phyloP scores from a whole-genome alignment of 306 rosid genomes.

The Oxytropis ochrocephala region DNA sequence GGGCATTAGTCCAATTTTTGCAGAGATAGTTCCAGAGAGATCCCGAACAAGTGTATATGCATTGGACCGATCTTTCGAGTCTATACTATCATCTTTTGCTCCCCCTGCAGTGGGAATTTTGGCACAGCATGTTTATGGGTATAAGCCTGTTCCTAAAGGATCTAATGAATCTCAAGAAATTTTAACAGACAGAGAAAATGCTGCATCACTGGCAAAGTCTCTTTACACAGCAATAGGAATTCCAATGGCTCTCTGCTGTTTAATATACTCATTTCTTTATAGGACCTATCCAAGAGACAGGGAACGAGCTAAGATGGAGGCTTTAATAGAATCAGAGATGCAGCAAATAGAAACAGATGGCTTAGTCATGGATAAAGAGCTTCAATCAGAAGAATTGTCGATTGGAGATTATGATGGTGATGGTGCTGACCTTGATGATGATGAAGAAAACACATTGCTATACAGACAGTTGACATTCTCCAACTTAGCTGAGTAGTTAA shows the following conservation, averaged over 20 bases:
- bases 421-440: conserved; percentile 43
- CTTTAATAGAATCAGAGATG: conserved; percentile 64
- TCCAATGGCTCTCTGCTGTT: conserved; percentile 79
- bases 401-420: conserved; percentile 46
- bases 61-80: conserved; percentile 79
- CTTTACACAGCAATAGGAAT: conserved; percentile 76
- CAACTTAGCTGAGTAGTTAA: conserved; percentile 23
- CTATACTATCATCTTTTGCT: conserved; percentile 80
- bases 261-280: conserved; percentile 74
- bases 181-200: conserved; percentile 73
- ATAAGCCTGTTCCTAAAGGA: conserved; percentile 55
- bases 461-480: conserved; percentile 47
- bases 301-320: conserved; percentile 66
- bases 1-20: conserved; percentile 82
- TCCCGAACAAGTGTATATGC: conserved; percentile 88
- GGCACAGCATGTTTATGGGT: conserved; percentile 83
- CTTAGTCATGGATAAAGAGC: background rate
- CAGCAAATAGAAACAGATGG: conserved; percentile 33
- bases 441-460: conserved; percentile 53
- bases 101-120: conserved; percentile 84
- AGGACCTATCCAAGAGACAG: conserved; percentile 80
- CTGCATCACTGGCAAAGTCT: conserved; percentile 76
- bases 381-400: conserved; percentile 31
- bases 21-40: conserved; percentile 95
- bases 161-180: conserved; percentile 45